Evolutionary conservation across 192 early-diverging fungal genomes (phyloP), one percentile per base, ranked within the genome.

Genomic region (Entrophospora sp.): DNA sequence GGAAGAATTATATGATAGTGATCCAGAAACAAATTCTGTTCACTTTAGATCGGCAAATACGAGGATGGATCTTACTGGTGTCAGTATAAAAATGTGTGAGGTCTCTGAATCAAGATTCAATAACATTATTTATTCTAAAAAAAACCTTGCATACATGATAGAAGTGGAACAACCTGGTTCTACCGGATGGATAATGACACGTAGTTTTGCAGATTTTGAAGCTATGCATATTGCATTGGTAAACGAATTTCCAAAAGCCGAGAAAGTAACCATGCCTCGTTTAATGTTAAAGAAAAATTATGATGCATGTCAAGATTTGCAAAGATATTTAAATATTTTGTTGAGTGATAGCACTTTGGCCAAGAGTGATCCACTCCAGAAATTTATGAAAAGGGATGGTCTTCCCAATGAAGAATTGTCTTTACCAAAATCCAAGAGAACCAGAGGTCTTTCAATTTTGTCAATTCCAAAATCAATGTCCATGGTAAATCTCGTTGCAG

Each of bases 151-250:
- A 12, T 61, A 61, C 34, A 61, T 61, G 59, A 61, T 61, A n/a
- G 38, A 61, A 61, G 59, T 61, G 40, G 59, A 61, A 38, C 59
- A 61, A 61, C 59, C 59, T 27, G 59, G 59, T 30, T 61, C 59
- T 14, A 42, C 59, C 3, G 59, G 59, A 30, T 61, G 59, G 59
- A 61, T 61, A 43, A 61, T 61, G 59, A 61, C 59, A 28, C 25
- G 59, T 43, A 61, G 40, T 9, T 61, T 43, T 44, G 9, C 4
- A 16, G 59, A 61, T 31, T 61, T 61, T 61, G 59, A 61, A 30
- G 28, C 22, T 25, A 28, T 61, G 40, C 59, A 61, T 18, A 18
- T 22, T 1, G 38, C 36, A 34, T 43, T 61, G 8, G 59, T 40
- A 31, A 27, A 30, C 40, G 16, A 8, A 20, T 61, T 61, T 61